Base-by-base conservation (phyloP, 331 rosid genomes). In the Ulmus americana region DNA sequence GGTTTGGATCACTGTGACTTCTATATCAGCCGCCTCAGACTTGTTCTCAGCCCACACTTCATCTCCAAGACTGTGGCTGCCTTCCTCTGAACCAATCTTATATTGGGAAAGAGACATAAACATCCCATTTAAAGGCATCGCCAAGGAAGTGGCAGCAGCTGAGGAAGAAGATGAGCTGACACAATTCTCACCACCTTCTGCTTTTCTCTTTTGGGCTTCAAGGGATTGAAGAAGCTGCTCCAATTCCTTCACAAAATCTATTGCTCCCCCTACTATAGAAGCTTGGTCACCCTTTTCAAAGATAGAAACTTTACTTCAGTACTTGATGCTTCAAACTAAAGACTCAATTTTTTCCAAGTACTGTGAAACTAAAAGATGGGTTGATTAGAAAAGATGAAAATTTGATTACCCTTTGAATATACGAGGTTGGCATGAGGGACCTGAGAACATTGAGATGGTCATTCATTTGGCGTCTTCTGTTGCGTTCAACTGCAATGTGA, bases 401-500 rank as follows among this genome's bases (percentile, higher is more conserved):
- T 8, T 18, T 44, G 10, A 54, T 54, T 85, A 90, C 97, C 90
- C 90, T 85, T 69, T 85, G 97, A 76, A 85, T 73, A 60, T 94
- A 87, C 5, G 96, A 76, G 45, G 87, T 43, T 35, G 97, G 99
- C 95, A 94, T 87, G 68, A 94, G 86, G 53, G 92, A 87, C 79
- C 85, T 82, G 22, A 94, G 91, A 60, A 87, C 96, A 71, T 80
- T 80, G 68, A 90, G 97, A 70, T 90, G 99, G 77, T 87, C 97
- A 68, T 94, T 94, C 99, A 87, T 94, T 72, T 90, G 99, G 55
- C 95, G 86, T 54, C 99, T 70, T 28, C 97, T 84, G 76, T 90
- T 94, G 9, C 97, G 79, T 75, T 94, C 96, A 8, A 94, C 97
- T 16, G 97, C 88, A 80, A 94, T 90, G 81, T 94, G 99, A 40